Evolutionary conservation across 257 asterid genomes (phyloP), one percentile per base, ranked within the genome.

Genomic region (Solanum etuberosum): DNA sequence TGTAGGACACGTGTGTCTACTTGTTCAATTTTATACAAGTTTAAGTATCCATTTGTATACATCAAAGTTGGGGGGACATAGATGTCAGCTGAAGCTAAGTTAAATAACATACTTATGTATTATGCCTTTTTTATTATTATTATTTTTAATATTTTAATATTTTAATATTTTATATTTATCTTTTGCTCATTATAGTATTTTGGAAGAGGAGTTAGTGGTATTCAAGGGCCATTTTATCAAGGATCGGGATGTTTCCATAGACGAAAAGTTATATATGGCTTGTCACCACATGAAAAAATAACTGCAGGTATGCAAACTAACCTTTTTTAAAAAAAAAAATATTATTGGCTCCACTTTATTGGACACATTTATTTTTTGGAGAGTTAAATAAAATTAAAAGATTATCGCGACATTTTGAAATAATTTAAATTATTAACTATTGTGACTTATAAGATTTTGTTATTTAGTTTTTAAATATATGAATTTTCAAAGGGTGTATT

Each of bases 171-270:
- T 16, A 43, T 46, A 31, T 84, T 31, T 42, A 32, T 72, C 48
- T 25, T 73, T 12, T 15, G 34, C 12, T 37, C 5, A 84, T 9
- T 84, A 65, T 13, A 90, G 92, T 89, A 65, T 37, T 3, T 85
- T 0, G 91, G 89, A 76, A 48, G 86, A 63, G 93, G 93, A 83
- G 3, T 88, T 12, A 13, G 86, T n/a, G 92, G 89, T 59, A 25
- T 90, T 76, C 93, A 91, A 89, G 93, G 93, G 23, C 87, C 90
- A 8, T 68, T 83, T 34, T 91, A 91, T 57, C 83, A 86, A 65
- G 93, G 93, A 21, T 87, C 93, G 2, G 93, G 93, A 83, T 89
- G 92, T 20, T 88, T 91, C 34, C 91, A 91, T 16, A 87, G 92
- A 85, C 84, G 93, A 85, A 90, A 87, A 76, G 77, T 87, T 34